A percentile compares a stretch with the other conserved stretches of the same genome.
Evolutionary conservation across 1,139 yeast genomes (phyloP).

Genomic region (Meyerozyma athensensis): DNA sequence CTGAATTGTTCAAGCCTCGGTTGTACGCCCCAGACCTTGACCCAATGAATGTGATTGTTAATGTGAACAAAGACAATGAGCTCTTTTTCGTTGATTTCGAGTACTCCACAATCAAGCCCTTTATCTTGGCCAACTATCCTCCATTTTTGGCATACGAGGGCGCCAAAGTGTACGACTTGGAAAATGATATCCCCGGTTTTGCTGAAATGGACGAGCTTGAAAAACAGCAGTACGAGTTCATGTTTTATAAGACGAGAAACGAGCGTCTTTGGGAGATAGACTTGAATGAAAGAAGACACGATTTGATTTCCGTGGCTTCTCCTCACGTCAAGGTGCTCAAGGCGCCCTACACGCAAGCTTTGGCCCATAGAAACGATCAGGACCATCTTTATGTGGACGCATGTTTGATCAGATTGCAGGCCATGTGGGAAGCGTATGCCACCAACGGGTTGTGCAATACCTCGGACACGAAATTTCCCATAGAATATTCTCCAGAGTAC

Average conservation of each 20-base stretch:
- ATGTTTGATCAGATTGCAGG: conserved; percentile 64
- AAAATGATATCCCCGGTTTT: conserved; percentile 70
- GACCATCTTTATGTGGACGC: conserved; percentile 67
- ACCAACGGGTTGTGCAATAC: conserved; percentile 55
- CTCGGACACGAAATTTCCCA: conserved; percentile 48
- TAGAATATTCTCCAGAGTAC: conserved; percentile 52
- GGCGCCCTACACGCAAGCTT: conserved; percentile 61
- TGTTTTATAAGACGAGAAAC: conserved; percentile 85
- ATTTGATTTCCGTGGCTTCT: conserved; percentile 72
- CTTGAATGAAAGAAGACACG: conserved; percentile 59
- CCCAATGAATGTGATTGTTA: conserved; percentile 74
- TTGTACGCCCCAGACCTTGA: conserved; percentile 79
- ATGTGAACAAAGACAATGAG: conserved; percentile 30
- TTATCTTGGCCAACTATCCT: conserved; percentile 72
- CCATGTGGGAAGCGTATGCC: conserved; percentile 70
- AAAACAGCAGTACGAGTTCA: conserved; percentile 75
- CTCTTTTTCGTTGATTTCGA: conserved; percentile 76
- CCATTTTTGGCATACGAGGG: conserved; percentile 83
- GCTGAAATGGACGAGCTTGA: conserved; percentile 64
- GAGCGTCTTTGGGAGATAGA: conserved; percentile 83
- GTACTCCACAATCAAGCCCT: conserved; percentile 74
- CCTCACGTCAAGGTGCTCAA: conserved; percentile 69
- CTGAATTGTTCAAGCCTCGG: conserved; percentile 66
- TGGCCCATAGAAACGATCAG: conserved; percentile 55
- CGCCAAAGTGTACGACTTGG: conserved; percentile 71